Evolutionary conservation across 495 filamentous ascomycete genomes (phyloP).

Genomic region (Neurospora sp.): DNA sequence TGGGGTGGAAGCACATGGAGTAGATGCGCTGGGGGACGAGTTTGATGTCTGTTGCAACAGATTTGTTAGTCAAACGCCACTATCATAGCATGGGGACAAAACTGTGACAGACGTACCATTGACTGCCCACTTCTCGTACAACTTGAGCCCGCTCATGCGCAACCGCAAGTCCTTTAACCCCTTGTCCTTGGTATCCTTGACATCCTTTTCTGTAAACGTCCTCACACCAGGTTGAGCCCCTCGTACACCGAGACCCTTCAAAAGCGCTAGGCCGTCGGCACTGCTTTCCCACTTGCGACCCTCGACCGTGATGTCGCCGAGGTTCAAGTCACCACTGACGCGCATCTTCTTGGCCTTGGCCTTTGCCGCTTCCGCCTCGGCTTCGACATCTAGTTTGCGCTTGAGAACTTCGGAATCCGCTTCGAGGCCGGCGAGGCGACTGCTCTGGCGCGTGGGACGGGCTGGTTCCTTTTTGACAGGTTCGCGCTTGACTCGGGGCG

Average conservation of each 20-base stretch:
- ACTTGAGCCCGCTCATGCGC: constrained; percentile 65
- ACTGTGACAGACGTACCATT: constrained; percentile 52
- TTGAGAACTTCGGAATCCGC: constrained; percentile 63
- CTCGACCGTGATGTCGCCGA: constrained; percentile 70
- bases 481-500: constrained; percentile 19
- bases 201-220: constrained; percentile 72
- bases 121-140: constrained; percentile 77
- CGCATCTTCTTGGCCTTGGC: constrained; percentile 62
- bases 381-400: constrained; percentile 68
- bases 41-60: constrained; percentile 63
- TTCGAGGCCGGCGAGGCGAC: constrained; percentile 38
- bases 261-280: constrained; percentile 30
- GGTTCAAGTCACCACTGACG: constrained; percentile 58
- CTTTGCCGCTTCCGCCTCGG: constrained; percentile 48
- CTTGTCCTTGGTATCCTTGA: constrained; percentile 70
- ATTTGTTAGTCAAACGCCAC: too few species aligned
- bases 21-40: constrained; percentile 87
- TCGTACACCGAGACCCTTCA: constrained; percentile 38
- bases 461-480: constrained; percentile 19
- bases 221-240: constrained; percentile 69
- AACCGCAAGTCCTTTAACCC: constrained; percentile 65
- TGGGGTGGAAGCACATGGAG: constrained; percentile 81
- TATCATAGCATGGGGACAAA: too few species aligned
- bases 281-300: constrained; percentile 51
- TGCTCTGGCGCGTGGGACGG: constrained; percentile 40